phyloP scores from a whole-genome alignment of 768 basidiomycete genomes.

The Daedaleopsis sinensis region DNA sequence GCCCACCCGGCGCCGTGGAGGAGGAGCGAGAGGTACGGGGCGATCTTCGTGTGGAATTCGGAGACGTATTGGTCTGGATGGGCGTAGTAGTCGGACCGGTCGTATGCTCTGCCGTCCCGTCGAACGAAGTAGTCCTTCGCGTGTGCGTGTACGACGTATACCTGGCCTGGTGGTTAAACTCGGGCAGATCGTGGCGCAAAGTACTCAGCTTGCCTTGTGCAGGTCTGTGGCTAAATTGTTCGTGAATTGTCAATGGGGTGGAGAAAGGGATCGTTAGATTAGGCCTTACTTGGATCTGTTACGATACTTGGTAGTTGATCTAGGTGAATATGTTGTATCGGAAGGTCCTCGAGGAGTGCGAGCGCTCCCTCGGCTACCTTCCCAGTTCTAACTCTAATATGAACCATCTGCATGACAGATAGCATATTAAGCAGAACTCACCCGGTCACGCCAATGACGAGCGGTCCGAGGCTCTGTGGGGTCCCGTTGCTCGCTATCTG shows the following conservation, averaged over 20 bases:
- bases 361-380: conserved; percentile 82
- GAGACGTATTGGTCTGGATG: conserved; percentile 68
- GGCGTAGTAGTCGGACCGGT: conserved; percentile 73
- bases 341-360: conserved; percentile 72
- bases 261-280: neutral
- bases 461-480: conserved; percentile 68
- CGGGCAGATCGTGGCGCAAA: neutral
- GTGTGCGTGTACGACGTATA: conserved; percentile 75
- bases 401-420: neutral
- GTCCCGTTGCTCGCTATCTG: conserved; percentile 60
- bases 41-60: conserved; percentile 73
- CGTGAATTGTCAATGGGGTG: neutral
- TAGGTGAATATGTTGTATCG: conserved; percentile 57
- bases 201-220: conserved; percentile 51
- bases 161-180: conserved; percentile 37
- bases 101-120: conserved; percentile 57
- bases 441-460: conserved; percentile 86
- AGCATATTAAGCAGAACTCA: conserved; percentile 33
- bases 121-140: conserved; percentile 71
- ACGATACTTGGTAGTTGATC: conserved; percentile 62
- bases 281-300: conserved; percentile 46
- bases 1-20: conserved; percentile 90
- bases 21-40: conserved; percentile 83
- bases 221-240: conserved; percentile 51
- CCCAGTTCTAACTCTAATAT: conserved; percentile 54